A percentile compares a stretch with the other conserved stretches of the same genome.
Conservation (phyloP, 164 flowering plant species). For the Magnolia officinalis region DNA sequence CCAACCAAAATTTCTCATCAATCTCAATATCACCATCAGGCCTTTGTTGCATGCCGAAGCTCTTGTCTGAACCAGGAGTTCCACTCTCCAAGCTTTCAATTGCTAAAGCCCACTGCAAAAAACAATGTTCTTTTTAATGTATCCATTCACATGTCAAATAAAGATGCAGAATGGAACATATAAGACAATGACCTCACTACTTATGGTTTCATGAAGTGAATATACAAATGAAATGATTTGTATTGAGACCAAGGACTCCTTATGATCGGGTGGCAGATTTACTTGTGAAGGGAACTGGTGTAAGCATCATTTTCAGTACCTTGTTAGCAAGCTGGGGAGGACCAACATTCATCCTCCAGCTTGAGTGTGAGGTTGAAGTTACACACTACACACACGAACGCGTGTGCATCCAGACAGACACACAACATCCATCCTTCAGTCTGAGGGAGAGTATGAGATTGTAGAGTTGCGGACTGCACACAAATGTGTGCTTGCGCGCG, state of each 20-base stretch:
- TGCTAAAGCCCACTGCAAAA: slow-evolving; percentile 90
- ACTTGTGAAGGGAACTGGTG: background rate
- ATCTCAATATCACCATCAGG: slow-evolving; percentile 99
- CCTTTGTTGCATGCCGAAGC: slow-evolving; percentile 94
- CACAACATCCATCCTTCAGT: no score
- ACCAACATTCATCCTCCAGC: background rate
- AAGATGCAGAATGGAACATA: background rate
- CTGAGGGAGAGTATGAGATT: no score
- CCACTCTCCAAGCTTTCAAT: slow-evolving; percentile 76
- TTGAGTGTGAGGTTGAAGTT: no score
- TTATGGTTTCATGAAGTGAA: background rate
- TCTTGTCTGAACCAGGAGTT: slow-evolving; percentile 76
- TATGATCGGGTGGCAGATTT: background rate
- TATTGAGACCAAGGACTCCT: background rate
- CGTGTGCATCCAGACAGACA: no score
- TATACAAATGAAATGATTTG: background rate
- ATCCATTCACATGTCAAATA: background rate
- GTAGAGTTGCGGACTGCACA: no score
- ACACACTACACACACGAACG: no score
- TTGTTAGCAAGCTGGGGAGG: background rate
- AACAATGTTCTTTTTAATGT: background rate
- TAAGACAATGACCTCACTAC: background rate
- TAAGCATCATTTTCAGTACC: background rate
- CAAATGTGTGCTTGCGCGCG: no score
- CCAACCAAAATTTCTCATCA: slow-evolving; percentile 97